Evolutionary conservation across 306 rosid species (phyloP).

Genomic region (Ormosia semicastrata): DNA sequence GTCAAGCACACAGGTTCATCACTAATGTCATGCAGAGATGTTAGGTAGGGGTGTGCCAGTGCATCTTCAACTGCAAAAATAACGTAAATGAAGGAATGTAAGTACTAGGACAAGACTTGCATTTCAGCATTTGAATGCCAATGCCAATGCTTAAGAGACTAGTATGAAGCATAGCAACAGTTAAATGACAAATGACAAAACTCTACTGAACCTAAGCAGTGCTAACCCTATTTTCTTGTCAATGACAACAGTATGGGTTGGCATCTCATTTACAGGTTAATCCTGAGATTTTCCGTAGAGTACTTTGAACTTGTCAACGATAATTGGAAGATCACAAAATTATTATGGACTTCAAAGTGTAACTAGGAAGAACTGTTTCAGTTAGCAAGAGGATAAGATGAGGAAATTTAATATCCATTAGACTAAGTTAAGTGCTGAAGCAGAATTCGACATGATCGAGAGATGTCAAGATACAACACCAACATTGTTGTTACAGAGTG

Average conservation of each 20-base stretch:
- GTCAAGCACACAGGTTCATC: slow-evolving; percentile 96
- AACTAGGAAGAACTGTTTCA: background rate
- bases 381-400: background rate
- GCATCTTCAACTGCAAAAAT: slow-evolving; percentile 75
- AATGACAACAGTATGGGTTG: background rate
- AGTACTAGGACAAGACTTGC: background rate
- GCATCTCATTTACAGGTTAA: background rate
- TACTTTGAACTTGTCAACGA: background rate
- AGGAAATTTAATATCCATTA: background rate
- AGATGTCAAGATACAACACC: slow-evolving; percentile 1
- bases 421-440: background rate
- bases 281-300: background rate
- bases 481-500: background rate
- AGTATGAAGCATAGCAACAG: background rate
- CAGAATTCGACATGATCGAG: background rate
- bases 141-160: background rate
- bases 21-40: slow-evolving; percentile 94
- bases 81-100: background rate
- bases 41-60: slow-evolving; percentile 88
- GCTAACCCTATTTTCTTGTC: background rate
- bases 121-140: background rate
- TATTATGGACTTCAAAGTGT: background rate
- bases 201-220: background rate
- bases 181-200: background rate
- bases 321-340: slow-evolving; percentile 1